Base-by-base conservation (phyloP, 768 basidiomycete genomes). In the Rhodotorula paludigena region DNA sequence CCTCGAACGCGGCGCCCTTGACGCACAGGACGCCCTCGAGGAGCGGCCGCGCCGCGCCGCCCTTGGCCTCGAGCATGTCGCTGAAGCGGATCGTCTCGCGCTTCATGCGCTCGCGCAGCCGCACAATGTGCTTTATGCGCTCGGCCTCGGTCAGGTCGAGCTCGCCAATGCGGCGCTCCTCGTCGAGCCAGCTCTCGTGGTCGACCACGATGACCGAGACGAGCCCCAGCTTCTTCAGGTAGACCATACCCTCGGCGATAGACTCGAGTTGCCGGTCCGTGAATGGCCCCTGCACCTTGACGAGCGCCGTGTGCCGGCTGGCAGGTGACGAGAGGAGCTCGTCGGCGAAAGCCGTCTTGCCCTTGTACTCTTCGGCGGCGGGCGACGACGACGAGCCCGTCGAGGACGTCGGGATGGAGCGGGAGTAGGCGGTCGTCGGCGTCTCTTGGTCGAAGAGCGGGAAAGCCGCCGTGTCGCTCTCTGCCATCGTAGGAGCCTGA, bases 281-380 rank as follows among this genome's bases (percentile, higher is more conserved):
- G 77, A 98, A 98, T 5, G 96, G 96, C 16, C 93, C 92, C 78
- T 98, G 96, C 5, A 98, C 81, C 80, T 98, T 98, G 74, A 99
- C 93, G 23, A 99, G 85, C 9, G 93, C 92, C 1, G 96, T 94
- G 59, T 90, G 87, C 51, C 86, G 84, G 64, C 85, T 81, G 60
- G 89, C 84, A 11, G 93, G 93, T 75, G 92, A 11, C 14, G 61
- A 33, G 15, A 68, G 51, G 9, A 73, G 65, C 47, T 61, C 64
- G 41, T 55, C 48, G 9, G 71, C 66, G 20, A 70, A 36, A 5
- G 41, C 11, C 12, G 57, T 54, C 55, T 57, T 63, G 57, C 60
- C 61, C 23, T 62, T 56, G 32, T 11, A 20, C 10, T 39, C 60
- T 2, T 23, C 49, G 23, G 35, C 30, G 14, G 49, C 57, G 8